These are phyloP conservation scores for Phaeoacremonium minimum DNA, from an alignment of 2,329 filamentous ascomycete species.

Conservation along the genomic window DNA sequence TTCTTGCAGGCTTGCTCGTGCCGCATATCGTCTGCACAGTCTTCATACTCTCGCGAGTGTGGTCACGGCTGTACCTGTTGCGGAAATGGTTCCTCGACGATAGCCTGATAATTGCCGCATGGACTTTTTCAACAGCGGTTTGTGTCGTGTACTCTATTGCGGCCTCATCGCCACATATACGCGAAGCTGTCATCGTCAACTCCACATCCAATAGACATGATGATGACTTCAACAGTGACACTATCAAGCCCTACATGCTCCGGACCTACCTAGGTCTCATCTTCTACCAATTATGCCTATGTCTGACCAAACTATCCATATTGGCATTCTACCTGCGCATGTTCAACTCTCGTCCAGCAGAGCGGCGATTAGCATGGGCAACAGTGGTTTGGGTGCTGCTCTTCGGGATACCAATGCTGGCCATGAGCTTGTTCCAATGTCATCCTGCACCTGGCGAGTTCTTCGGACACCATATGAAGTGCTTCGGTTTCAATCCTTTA, in stretches of 20 bases:
- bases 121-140: conserved; percentile 23
- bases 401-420: conserved; percentile 27
- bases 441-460: conserved; percentile 30
- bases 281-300: conserved; percentile 31
- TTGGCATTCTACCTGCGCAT: conserved; percentile 32
- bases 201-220: no score
- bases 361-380: conserved; percentile 26
- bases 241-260: conserved; percentile 17
- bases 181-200: conserved; percentile 6
- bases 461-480: conserved; percentile 26
- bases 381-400: conserved; percentile 26
- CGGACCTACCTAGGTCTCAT: conserved; percentile 26
- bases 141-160: conserved; percentile 24
- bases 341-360: conserved; percentile 23
- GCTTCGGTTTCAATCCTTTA: conserved; percentile 34
- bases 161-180: conserved; percentile 15
- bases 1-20: conserved; percentile 23
- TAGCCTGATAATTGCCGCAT: conserved; percentile 23
- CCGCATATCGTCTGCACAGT: conserved; percentile 26
- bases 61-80: conserved; percentile 21
- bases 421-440: conserved; percentile 38
- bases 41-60: conserved; percentile 19
- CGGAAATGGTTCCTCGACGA: conserved; percentile 27
- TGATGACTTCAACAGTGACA: no score
- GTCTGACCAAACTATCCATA: conserved; percentile 32